phyloP scores from a whole-genome alignment of 2,329 filamentous ascomycete genomes.

The Magnaporthiopsis rhizophila region DNA sequence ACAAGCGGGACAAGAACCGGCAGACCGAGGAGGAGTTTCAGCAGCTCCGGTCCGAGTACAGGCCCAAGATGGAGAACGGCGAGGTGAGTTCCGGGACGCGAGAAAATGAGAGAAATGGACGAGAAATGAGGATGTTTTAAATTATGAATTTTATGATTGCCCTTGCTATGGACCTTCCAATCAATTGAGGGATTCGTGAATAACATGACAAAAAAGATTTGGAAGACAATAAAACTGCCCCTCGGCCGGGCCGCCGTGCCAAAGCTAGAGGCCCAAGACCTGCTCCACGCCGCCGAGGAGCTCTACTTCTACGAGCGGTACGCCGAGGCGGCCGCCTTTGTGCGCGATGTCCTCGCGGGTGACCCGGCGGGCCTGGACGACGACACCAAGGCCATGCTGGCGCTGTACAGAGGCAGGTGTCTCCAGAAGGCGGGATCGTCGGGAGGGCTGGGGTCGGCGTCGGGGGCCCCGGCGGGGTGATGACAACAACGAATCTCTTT shows the following conservation, averaged over 20 bases:
- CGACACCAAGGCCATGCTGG: conserved; percentile 32
- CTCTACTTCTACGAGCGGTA: conserved; percentile 46
- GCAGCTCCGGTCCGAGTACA: conserved; percentile 35
- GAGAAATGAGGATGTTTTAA: not conserved
- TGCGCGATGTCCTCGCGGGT: conserved; percentile 24
- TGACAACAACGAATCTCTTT: not conserved
- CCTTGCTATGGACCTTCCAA: not conserved
- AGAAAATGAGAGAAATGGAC: not conserved
- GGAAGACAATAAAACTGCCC: conserved; percentile 33
- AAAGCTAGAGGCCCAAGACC: conserved; percentile 41
- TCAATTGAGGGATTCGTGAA: not conserved
- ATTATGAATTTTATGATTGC: too few relatives aligned
- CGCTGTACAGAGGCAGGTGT: conserved; percentile 35
- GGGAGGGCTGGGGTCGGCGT: not conserved
- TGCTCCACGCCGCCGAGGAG: conserved; percentile 49
- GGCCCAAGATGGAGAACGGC: conserved; percentile 44
- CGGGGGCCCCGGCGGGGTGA: not conserved
- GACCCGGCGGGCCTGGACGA: conserved; percentile 29
- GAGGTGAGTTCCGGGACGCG: conserved; percentile 30
- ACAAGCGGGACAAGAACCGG: conserved; percentile 17
- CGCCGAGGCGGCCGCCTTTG: conserved; percentile 34
- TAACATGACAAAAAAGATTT: conserved; percentile 27
- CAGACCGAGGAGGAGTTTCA: conserved; percentile 45
- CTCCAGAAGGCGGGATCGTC: conserved; percentile 18
- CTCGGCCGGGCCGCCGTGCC: conserved; percentile 21